Percentiles rank a stretch among this genome's conserved stretches.
These are phyloP conservation scores for Populus alba DNA, from an alignment of 345 rosid species.

Conservation along the genomic window DNA sequence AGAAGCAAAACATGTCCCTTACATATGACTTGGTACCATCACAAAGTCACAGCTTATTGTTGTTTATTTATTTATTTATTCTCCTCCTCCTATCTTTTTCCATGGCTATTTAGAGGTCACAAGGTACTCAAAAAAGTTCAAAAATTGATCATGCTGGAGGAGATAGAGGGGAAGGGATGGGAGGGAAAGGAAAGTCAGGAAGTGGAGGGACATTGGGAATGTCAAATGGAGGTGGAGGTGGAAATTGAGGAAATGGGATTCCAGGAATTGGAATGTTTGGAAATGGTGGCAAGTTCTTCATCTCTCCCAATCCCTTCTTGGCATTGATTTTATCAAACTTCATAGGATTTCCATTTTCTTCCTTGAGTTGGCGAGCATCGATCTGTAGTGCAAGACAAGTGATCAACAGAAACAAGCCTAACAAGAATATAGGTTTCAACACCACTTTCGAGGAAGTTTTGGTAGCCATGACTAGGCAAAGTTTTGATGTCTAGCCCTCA, in stretches of 20 bases:
- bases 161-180: slow-evolving; percentile 5
- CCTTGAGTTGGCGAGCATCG: neutral
- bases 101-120: neutral
- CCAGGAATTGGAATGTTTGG: slow-evolving; percentile 1
- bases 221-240: slow-evolving; percentile 16
- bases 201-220: slow-evolving; percentile 16
- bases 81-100: neutral
- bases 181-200: slow-evolving; percentile 4
- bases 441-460: neutral
- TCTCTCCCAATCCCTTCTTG: neutral
- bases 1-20: neutral
- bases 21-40: neutral
- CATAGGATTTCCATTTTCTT: neutral
- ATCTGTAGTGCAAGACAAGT: neutral
- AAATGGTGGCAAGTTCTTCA: slow-evolving; percentile 3
- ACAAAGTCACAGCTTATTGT: neutral
- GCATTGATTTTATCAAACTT: neutral
- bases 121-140: neutral
- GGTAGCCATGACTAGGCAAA: neutral
- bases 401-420: neutral
- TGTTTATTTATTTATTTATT: neutral
- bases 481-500: neutral
- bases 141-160: neutral
- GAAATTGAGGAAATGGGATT: slow-evolving; percentile 15
- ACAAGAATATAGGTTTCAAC: neutral